A percentile compares a stretch with the other conserved stretches of the same genome.
These are phyloP conservation scores for Chrysochromulina tobinii DNA, from an alignment of 78 protist genomes.

Conservation along the genomic window DNA sequence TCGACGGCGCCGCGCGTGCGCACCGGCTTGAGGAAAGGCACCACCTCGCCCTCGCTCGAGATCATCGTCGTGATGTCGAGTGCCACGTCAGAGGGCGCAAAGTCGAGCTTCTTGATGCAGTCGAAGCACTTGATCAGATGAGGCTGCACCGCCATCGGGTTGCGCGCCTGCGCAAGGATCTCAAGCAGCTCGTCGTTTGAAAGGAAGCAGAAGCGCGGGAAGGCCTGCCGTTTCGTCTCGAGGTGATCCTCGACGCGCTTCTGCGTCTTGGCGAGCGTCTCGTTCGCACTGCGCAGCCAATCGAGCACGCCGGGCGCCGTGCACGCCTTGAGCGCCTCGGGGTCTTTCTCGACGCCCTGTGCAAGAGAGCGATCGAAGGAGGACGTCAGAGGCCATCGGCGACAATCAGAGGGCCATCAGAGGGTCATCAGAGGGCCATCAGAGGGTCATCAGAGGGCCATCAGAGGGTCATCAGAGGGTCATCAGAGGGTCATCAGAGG, in stretches of 20 bases:
- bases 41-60: conserved; percentile 50
- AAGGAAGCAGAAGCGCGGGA: conserved; percentile 91
- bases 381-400: too few relatives aligned
- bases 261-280: conserved; percentile 67
- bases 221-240: conserved; percentile 81
- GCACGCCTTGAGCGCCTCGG: too few relatives aligned
- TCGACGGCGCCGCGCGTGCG: conserved; percentile 35
- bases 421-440: too few relatives aligned
- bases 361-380: too few relatives aligned
- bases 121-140: conserved; percentile 62
- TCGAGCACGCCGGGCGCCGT: background rate
- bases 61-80: conserved; percentile 45
- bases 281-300: conserved; percentile 62
- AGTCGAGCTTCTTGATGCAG: background rate
- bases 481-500: too few relatives aligned
- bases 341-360: too few relatives aligned
- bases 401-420: too few relatives aligned
- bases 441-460: too few relatives aligned
- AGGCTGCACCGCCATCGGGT: conserved; percentile 55
- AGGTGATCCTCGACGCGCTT: conserved; percentile 82
- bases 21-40: conserved; percentile 20
- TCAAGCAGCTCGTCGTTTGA: conserved; percentile 88
- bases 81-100: conserved; percentile 22
- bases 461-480: too few relatives aligned
- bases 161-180: conserved; percentile 71